Percentiles rank a stretch among this genome's conserved stretches.
Evolutionary conservation across 2,329 filamentous ascomycete species (phyloP).

Genomic region (Botryotinia convoluta): DNA sequence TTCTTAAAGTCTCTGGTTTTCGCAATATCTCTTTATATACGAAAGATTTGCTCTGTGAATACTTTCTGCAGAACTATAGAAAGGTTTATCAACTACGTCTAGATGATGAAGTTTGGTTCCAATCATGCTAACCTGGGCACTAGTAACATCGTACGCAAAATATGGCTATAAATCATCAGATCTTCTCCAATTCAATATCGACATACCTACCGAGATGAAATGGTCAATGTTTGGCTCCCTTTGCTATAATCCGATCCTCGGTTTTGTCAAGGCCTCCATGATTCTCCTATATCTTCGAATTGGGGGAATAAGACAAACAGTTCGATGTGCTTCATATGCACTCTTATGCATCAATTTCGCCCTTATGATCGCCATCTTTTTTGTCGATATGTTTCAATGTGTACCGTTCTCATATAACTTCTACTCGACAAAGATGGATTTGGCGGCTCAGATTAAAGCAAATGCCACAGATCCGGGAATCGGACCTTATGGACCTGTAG

Average conservation of each 20-base stretch:
- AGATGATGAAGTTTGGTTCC: neutral
- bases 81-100: neutral
- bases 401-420: constrained; percentile 22
- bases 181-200: constrained; percentile 1
- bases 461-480: constrained; percentile 17
- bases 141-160: constrained; percentile 27
- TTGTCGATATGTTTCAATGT: constrained; percentile 44
- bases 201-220: constrained; percentile 6
- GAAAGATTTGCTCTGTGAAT: neutral
- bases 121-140: neutral
- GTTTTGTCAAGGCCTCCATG: constrained; percentile 47
- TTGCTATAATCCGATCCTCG: constrained; percentile 47
- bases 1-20: neutral
- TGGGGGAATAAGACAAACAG: constrained; percentile 35
- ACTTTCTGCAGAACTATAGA: neutral
- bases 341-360: constrained; percentile 31
- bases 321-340: constrained; percentile 19
- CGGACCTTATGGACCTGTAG: constrained; percentile 5
- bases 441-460: constrained; percentile 15
- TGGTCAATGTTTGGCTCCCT: constrained; percentile 36
- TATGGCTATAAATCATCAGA: constrained; percentile 26
- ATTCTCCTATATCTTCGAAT: constrained; percentile 46
- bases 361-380: constrained; percentile 41
- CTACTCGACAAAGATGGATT: constrained; percentile 21
- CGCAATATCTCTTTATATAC: neutral